A percentile compares a stretch with the other conserved stretches of the same genome.
Conservation (phyloP, 768 basidiomycete species). For the Boletus rubroflammeus region DNA sequence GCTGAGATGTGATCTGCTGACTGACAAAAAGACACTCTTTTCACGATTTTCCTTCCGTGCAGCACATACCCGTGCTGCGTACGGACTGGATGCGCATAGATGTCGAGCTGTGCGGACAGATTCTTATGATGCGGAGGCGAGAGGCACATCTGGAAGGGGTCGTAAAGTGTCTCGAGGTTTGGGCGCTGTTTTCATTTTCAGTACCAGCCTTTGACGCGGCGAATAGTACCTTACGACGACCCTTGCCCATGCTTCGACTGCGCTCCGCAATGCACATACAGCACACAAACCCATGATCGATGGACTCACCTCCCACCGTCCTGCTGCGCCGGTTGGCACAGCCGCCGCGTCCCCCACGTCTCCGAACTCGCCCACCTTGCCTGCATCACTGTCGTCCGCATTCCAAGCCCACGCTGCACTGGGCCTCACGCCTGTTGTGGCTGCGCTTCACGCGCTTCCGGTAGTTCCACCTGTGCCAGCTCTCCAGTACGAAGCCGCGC, state of each 20-base stretch:
- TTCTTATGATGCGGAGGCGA: constrained; percentile 65
- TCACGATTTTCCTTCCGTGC: constrained; percentile 55
- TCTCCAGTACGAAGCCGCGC: constrained; percentile 68
- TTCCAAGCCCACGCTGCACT: constrained; percentile 2
- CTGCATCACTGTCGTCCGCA: neutral
- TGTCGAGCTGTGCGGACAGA: constrained; percentile 73
- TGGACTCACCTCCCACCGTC: constrained; percentile 36
- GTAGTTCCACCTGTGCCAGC: constrained; percentile 31
- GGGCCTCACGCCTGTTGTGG: constrained; percentile 25
- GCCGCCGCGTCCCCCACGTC: neutral
- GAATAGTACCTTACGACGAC: constrained; percentile 47
- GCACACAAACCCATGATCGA: constrained; percentile 46
- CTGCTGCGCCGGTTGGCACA: neutral
- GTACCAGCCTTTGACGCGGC: constrained; percentile 5
- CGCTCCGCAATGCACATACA: constrained; percentile 58
- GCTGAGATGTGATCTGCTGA: neutral
- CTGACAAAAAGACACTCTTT: constrained; percentile 58
- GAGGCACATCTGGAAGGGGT: constrained; percentile 67
- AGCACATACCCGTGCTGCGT: constrained; percentile 45
- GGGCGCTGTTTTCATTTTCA: constrained; percentile 12
- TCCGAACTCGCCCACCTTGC: neutral
- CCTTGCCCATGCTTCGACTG: constrained; percentile 52
- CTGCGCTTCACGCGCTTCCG: constrained; percentile 34
- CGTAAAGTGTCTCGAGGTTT: constrained; percentile 53
- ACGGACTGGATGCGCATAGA: constrained; percentile 72